phyloP scores from a whole-genome alignment of 768 basidiomycete species.

The Psilocybe cubensis region DNA sequence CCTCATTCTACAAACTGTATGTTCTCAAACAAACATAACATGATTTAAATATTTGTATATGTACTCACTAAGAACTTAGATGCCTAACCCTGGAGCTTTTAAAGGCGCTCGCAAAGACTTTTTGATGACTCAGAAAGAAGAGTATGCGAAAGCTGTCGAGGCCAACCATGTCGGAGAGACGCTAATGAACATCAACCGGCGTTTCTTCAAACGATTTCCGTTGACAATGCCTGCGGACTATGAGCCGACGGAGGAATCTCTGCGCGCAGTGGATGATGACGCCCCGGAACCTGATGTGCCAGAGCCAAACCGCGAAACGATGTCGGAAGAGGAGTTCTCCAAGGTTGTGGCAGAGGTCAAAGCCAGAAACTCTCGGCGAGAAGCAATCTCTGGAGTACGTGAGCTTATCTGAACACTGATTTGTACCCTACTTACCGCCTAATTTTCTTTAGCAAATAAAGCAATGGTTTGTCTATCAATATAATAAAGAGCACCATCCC shows the following conservation, averaged over 20 bases:
- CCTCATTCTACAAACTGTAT: too few relatives aligned
- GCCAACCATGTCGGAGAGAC: background rate
- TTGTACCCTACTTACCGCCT: too few relatives aligned
- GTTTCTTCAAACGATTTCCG: constrained; percentile 12
- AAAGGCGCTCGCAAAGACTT: constrained; percentile 1
- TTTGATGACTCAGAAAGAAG: background rate
- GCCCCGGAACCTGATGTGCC: background rate
- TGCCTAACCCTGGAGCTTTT: too few relatives aligned
- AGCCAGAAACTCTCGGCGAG: too few relatives aligned
- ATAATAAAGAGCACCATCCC: constrained; percentile 12
- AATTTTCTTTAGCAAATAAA: constrained; percentile 12
- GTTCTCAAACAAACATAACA: too few relatives aligned
- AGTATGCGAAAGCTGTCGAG: constrained; percentile 2
- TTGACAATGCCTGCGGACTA: background rate
- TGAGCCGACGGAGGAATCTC: constrained; percentile 7
- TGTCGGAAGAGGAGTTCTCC: background rate
- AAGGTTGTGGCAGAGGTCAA: too few relatives aligned
- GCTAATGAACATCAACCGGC: background rate
- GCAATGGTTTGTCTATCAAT: constrained; percentile 15
- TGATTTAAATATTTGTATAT: too few relatives aligned
- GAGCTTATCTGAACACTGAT: too few relatives aligned
- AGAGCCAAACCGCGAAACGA: background rate
- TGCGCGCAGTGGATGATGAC: constrained; percentile 1
- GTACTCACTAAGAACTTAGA: too few relatives aligned
- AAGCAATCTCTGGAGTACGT: too few relatives aligned